phyloP scores from a whole-genome alignment of 192 early-diverging fungal species.

The Helicostylum pulchrum region DNA sequence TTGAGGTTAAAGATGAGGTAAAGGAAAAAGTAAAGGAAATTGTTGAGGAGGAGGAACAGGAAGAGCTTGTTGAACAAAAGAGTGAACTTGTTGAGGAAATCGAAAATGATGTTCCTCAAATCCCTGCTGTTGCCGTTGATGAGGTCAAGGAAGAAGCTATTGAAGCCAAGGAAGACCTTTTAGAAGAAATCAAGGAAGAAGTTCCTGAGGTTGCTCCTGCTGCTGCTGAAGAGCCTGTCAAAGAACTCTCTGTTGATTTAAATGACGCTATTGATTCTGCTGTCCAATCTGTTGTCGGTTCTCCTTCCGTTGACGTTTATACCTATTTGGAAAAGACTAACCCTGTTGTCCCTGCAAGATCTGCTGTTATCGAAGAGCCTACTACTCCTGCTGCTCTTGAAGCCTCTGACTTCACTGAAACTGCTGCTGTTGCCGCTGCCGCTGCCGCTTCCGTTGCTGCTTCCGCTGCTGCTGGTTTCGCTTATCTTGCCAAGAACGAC shows the following conservation, averaged over 20 bases:
- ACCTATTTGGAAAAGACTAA: conserved; percentile 5
- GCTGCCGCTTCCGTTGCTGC: neutral
- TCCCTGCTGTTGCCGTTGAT: neutral
- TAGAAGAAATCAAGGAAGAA: neutral
- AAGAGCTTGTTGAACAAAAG: neutral
- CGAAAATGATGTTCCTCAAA: neutral
- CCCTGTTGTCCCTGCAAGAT: neutral
- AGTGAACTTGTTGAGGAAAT: neutral
- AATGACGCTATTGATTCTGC: conserved; percentile 8
- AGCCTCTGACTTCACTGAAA: neutral
- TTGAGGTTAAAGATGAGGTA: neutral
- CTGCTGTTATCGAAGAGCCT: conserved; percentile 3
- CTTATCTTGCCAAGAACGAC: neutral
- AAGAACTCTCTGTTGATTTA: neutral
- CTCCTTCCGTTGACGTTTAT: conserved; percentile 3
- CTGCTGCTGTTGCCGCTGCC: neutral
- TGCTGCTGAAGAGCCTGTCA: no score
- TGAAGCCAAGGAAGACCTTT: no score
- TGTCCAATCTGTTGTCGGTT: neutral
- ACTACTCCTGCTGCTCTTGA: neutral
- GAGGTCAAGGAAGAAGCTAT: conserved; percentile 2
- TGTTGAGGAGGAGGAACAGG: neutral
- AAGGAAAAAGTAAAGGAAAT: neutral
- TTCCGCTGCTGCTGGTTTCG: neutral
- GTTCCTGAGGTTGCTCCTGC: neutral